phyloP scores from a whole-genome alignment of 805 yeast species.

The Deakozyma indianensis region DNA sequence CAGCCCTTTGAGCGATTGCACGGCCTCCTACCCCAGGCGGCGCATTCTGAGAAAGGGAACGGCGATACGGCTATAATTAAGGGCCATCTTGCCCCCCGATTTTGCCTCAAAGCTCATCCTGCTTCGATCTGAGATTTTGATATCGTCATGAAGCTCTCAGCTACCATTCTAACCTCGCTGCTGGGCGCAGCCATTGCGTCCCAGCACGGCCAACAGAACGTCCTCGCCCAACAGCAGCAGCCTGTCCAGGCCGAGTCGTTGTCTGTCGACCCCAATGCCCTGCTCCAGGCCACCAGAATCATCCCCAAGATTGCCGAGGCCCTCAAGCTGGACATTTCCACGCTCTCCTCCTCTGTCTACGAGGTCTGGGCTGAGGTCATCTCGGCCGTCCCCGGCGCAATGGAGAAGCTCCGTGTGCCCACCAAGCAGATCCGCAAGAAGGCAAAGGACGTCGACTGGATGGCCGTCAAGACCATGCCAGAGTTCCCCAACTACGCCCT shows the following conservation, averaged over 20 bases:
- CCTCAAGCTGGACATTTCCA: background rate
- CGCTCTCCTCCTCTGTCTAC: background rate
- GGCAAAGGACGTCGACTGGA: background rate
- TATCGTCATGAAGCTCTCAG: background rate
- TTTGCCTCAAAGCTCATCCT: background rate
- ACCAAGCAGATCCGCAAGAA: background rate
- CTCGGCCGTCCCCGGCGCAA: background rate
- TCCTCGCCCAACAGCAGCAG: background rate
- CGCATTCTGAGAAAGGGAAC: background rate
- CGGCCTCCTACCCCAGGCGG: background rate
- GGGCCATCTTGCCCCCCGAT: background rate
- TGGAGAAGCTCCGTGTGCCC: background rate
- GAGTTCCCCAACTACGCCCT: slow-evolving; percentile 30
- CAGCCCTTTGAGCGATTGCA: background rate
- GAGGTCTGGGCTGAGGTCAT: background rate
- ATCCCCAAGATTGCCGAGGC: background rate
- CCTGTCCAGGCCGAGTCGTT: background rate
- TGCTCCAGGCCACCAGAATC: background rate
- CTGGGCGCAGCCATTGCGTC: background rate
- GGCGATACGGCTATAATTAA: background rate
- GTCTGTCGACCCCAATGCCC: background rate
- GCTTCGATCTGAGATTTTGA: too few relatives aligned
- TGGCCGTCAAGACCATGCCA: background rate
- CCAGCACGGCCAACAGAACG: background rate
- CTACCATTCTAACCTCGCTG: background rate